Conservation (phyloP, 208 protist genomes). For the Porcisia deanei region DNA sequence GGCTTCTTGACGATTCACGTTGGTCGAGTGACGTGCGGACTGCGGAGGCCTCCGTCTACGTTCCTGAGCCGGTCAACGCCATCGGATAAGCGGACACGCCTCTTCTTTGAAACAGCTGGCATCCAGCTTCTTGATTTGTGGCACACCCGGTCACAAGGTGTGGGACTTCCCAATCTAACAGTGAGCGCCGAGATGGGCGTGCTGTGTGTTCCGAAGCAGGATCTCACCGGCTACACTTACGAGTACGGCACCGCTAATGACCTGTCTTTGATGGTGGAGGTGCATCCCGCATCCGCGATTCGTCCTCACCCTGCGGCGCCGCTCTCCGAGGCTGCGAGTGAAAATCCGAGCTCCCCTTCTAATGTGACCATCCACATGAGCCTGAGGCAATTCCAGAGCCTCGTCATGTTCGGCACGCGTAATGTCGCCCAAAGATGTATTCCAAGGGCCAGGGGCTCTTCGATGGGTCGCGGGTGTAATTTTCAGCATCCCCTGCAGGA, state of each 20-base stretch:
- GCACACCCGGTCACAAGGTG: not conserved
- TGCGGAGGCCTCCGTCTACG: not conserved
- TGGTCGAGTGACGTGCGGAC: constrained; percentile 1
- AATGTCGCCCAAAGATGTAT: constrained; percentile 19
- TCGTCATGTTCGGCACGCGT: constrained; percentile 7
- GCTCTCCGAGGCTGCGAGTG: not conserved
- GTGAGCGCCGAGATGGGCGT: constrained; percentile 15
- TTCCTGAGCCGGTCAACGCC: not conserved
- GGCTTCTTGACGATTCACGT: constrained; percentile 20
- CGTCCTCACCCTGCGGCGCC: not conserved
- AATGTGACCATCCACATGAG: constrained; percentile 5
- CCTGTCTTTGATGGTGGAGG: constrained; percentile 10
- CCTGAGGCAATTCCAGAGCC: constrained; percentile 9
- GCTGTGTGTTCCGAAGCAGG: constrained; percentile 25
- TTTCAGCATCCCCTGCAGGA: not conserved
- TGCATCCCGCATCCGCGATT: constrained; percentile 7
- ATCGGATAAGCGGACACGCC: not conserved
- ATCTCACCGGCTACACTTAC: constrained; percentile 22
- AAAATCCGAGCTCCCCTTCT: not conserved
- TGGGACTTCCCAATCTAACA: constrained; percentile 24
- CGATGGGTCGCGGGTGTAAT: not conserved
- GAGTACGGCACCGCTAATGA: constrained; percentile 6
- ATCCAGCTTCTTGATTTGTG: constrained; percentile 13
- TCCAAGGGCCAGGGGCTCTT: not conserved
- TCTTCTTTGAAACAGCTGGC: constrained; percentile 9